Conservation (phyloP, 495 filamentous ascomycete genomes). For the Penicillium alfredii region DNA sequence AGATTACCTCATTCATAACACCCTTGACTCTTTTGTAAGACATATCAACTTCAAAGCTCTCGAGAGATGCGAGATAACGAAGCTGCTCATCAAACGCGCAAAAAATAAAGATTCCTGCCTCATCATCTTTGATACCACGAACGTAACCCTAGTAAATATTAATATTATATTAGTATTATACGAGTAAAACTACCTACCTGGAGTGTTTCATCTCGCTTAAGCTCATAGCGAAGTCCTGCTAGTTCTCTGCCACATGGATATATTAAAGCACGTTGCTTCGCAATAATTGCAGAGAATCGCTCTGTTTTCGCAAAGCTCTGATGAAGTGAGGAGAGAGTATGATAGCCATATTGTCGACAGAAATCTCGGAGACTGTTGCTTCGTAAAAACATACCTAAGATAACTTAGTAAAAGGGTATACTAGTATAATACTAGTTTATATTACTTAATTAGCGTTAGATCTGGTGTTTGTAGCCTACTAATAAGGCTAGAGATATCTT, state of each 20-base stretch:
- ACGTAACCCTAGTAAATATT: too few relatives aligned
- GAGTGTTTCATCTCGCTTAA: background rate
- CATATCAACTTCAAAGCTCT: too few relatives aligned
- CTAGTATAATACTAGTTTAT: background rate
- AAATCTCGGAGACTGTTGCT: conserved; percentile 1
- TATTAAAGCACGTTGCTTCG: background rate
- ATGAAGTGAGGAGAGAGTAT: background rate
- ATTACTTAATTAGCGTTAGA: background rate
- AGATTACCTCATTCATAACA: conserved; percentile 1
- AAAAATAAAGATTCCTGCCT: too few relatives aligned
- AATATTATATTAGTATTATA: background rate
- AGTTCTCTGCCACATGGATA: conserved; percentile 1
- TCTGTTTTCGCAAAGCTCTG: too few relatives aligned
- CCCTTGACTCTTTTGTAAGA: conserved; percentile 2
- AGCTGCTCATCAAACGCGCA: too few relatives aligned
- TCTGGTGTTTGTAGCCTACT: background rate
- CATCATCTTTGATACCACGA: too few relatives aligned
- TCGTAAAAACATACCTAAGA: background rate
- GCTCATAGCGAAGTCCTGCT: background rate
- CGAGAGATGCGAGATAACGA: background rate
- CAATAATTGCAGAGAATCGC: background rate
- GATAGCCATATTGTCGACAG: background rate
- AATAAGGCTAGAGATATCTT: background rate
- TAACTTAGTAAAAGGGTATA: conserved; percentile 1
- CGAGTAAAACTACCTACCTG: conserved; percentile 1